Evolutionary conservation across 306 rosid genomes (phyloP), one percentile per base, ranked within the genome.

Genomic region (Mimosa pudica): DNA sequence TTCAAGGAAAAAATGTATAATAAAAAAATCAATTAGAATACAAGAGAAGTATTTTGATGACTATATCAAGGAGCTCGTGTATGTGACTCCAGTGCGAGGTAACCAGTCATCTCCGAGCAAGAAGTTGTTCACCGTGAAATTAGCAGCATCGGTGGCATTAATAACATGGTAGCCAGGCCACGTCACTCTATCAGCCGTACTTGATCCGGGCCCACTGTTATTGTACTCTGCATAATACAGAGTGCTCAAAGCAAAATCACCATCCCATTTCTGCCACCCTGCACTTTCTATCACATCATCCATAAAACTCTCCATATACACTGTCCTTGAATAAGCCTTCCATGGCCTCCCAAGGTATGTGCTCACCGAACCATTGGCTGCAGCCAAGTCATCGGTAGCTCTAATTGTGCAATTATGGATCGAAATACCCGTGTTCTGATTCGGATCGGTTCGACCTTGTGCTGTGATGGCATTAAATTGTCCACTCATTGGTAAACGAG

Each of bases 401-500:
- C 74, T 84, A 17, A 94, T 85, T 3, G 81, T 87, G 46, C 98
- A 92, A 55, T 95, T 89, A 2, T 91, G 97, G 76, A 92, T 89
- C 0, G 94, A 88, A 6, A 81, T 92, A 0, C 98, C 98, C 0
- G 97, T 89, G 84, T 89, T 90, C 79, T 95, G 98, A 46, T 89
- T 88, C 0, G 97, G 97, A 64, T 91, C 94, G 0, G 95, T 87
- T 55, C 98, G 79, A 3, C 97, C 98, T 49, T 92, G 98, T 2
- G 98, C 98, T 0, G 98, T 94, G 71, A 94, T 90, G 80, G 97
- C 97, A 36, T 94, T 94, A 90, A 91, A 94, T 78, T 94, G 98
- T 46, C 88, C 89, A 6, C 63, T 51, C 97, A 94, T 87, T 0
- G 98, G 95, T 12, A 92, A 86, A n/a, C 97, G 91, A 0, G 98